These are phyloP conservation scores for Aspergillus awamori DNA, from an alignment of 2,329 filamentous ascomycete species.

Conservation along the genomic window DNA sequence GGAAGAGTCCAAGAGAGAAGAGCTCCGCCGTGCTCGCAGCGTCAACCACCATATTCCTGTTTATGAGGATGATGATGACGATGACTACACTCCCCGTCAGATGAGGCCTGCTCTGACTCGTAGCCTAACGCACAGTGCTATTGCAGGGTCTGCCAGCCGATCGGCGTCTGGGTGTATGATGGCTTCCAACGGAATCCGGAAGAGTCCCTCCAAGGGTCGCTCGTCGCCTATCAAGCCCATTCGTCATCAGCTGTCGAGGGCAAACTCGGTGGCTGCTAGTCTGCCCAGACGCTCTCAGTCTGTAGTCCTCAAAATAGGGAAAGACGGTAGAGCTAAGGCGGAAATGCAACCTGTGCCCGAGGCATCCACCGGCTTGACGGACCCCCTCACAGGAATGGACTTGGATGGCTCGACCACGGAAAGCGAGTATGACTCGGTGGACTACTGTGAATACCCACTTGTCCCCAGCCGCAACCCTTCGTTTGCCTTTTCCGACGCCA, in stretches of 20 bases:
- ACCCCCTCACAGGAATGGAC: slow-evolving; percentile 42
- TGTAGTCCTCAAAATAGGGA: slow-evolving; percentile 51
- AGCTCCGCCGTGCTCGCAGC: slow-evolving; percentile 39
- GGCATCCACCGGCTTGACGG: slow-evolving; percentile 36
- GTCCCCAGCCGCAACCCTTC: slow-evolving; percentile 43
- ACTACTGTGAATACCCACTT: slow-evolving; percentile 44
- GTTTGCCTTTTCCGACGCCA: slow-evolving; percentile 41
- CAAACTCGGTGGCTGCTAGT: slow-evolving; percentile 34
- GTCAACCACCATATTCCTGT: slow-evolving; percentile 30
- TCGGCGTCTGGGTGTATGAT: slow-evolving; percentile 37
- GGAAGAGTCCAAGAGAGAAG: slow-evolving; percentile 51
- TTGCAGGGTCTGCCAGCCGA: slow-evolving; percentile 32
- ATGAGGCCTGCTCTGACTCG: slow-evolving; percentile 42
- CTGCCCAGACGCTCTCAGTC: slow-evolving; percentile 44
- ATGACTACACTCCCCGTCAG: slow-evolving; percentile 39
- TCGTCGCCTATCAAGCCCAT: slow-evolving; percentile 45
- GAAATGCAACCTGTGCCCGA: slow-evolving; percentile 45
- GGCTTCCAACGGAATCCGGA: slow-evolving; percentile 41
- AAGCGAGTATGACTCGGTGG: slow-evolving; percentile 46
- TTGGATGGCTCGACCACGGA: slow-evolving; percentile 48
- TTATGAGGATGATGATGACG: slow-evolving; percentile 38
- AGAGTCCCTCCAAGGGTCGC: slow-evolving; percentile 48
- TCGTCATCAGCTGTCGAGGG: slow-evolving; percentile 35
- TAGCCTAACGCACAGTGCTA: slow-evolving; percentile 45
- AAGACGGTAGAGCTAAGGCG: slow-evolving; percentile 52